Percentiles rank a stretch among this genome's conserved stretches.
phyloP scores from a whole-genome alignment of 257 asterid species.

The Solanum habrochaites region DNA sequence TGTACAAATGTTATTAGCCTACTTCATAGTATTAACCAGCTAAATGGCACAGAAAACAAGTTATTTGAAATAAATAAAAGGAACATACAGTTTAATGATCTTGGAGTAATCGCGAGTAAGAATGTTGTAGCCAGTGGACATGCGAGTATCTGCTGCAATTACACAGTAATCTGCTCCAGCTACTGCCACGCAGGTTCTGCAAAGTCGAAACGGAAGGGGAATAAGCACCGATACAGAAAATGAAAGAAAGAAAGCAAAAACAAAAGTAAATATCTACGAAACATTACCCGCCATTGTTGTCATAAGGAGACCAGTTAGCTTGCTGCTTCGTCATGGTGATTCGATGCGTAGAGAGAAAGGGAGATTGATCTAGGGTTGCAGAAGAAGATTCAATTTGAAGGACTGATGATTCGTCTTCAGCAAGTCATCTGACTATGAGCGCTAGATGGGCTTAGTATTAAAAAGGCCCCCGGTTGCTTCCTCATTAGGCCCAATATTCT shows the following conservation, averaged over 20 bases:
- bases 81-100: conserved; percentile 54
- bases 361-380: not conserved
- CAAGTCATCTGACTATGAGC: not conserved
- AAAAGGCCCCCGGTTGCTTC: not conserved
- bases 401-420: not conserved
- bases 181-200: conserved; percentile 85
- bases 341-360: not conserved
- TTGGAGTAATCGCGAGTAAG: conserved; percentile 97
- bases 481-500: not conserved
- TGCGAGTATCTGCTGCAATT: conserved; percentile 87
- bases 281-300: conserved; percentile 91
- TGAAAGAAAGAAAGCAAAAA: not conserved
- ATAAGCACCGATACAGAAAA: not conserved
- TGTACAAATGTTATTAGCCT: not conserved
- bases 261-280: not conserved
- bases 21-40: not conserved
- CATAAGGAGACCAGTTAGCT: conserved; percentile 90
- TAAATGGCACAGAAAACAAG: not conserved
- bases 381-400: not conserved
- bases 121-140: conserved; percentile 64
- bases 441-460: not conserved
- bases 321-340: conserved; percentile 65
- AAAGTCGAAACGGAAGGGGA: not conserved
- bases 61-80: not conserved
- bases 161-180: conserved; percentile 97